Percentiles rank a stretch among this genome's conserved stretches.
These are phyloP conservation scores for Aspergillus eucalypticola DNA, from an alignment of 2,329 filamentous ascomycete genomes.

Conservation along the genomic window DNA sequence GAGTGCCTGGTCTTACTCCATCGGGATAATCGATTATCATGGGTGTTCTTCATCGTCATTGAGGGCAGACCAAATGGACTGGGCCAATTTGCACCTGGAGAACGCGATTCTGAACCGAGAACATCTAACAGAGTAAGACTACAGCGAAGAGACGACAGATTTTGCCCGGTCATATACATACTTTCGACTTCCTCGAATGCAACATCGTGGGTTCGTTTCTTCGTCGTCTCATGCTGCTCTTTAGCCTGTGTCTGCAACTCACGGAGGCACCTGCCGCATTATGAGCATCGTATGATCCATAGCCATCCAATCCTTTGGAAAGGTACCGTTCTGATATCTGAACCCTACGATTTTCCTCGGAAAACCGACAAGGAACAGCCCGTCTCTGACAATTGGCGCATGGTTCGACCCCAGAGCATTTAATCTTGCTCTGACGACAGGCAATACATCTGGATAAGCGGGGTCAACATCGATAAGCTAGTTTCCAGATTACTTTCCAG, in stretches of 20 bases:
- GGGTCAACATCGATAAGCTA: neutral
- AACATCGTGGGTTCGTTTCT: constrained; percentile 32
- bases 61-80: constrained; percentile 22
- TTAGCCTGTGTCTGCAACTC: constrained; percentile 26
- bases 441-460: constrained; percentile 16
- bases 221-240: constrained; percentile 29
- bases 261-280: constrained; percentile 13
- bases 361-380: constrained; percentile 33
- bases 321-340: constrained; percentile 36
- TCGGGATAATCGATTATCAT: constrained; percentile 17
- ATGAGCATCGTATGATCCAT: neutral
- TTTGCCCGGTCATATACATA: neutral
- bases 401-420: constrained; percentile 42
- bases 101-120: neutral
- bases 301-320: neutral
- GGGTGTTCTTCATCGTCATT: constrained; percentile 16
- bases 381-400: constrained; percentile 31
- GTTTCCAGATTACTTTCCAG: neutral
- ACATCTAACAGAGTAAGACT: neutral
- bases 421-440: constrained; percentile 46
- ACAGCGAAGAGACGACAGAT: too few species aligned
- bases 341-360: constrained; percentile 29
- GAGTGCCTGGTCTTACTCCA: constrained; percentile 40
- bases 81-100: constrained; percentile 17
- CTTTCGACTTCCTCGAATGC: constrained; percentile 11